Conservation (phyloP, 2,329 filamentous ascomycete genomes). For the Cercospora beticola region DNA sequence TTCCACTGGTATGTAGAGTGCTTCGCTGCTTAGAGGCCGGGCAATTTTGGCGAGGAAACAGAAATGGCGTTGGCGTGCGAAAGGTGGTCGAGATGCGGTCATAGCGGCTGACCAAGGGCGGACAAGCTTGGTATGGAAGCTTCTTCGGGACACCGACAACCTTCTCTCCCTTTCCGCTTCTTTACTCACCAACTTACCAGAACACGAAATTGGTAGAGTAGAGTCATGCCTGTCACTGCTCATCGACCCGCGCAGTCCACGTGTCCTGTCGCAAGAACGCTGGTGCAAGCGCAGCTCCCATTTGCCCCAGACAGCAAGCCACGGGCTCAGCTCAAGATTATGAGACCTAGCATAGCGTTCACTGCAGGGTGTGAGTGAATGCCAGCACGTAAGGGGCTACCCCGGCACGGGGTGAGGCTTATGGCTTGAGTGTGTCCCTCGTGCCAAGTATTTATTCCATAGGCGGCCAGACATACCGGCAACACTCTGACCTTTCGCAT, state of each 20-base stretch:
- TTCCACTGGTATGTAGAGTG: background rate
- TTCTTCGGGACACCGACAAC: background rate
- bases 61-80: conserved; percentile 1
- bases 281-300: background rate
- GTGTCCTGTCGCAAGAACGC: background rate
- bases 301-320: background rate
- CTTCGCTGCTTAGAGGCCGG: background rate
- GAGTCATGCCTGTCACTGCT: background rate
- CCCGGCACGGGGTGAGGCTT: background rate
- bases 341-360: background rate
- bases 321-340: background rate
- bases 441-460: background rate
- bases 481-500: background rate
- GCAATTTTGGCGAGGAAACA: background rate
- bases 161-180: background rate
- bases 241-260: background rate
- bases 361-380: background rate
- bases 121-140: background rate
- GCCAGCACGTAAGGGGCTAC: background rate
- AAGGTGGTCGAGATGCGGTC: conserved; percentile 9
- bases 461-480: background rate
- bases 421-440: background rate
- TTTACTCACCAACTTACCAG: background rate
- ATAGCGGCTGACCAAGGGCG: conserved; percentile 4
- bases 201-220: background rate